Evolutionary conservation across 2,329 filamentous ascomycete species (phyloP), one percentile per base, ranked within the genome.

Genomic region (Colletotrichum acutatum): DNA sequence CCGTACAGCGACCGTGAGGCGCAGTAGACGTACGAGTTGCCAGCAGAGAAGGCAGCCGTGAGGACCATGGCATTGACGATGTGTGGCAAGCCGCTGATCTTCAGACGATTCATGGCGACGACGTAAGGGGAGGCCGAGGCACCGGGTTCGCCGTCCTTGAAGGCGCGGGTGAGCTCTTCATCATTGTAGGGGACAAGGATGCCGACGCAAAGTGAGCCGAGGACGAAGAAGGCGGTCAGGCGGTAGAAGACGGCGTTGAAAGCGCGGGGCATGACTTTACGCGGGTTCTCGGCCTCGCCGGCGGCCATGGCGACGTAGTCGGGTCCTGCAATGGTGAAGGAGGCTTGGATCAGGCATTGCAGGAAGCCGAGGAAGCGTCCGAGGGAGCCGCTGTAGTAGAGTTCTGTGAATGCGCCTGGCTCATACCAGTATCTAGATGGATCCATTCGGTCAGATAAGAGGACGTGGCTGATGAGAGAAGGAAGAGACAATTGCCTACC

Each of bases 201-300:
- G 9, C 93, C 93, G 5, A 95, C 91, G 24, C 89, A 90, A 2
- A 97, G 86, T 0, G 92, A 90, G 1, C 93, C 93, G 1, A 95
- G 87, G 52, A 94, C 88, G 82, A 95, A 95, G 81, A 96, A 95
- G 1, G 89, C 84, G 0, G 92, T 92, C 37, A 96, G 84, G 37
- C 94, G 91, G 81, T 94, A 95, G 80, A 95, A 95, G 1, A 95
- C 93, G 61, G 92, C 90, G 73, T 94, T 94, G 82, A 91, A 95
- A 1, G 94, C 94, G 53, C 89, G 90, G 0, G 93, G 93, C 81
- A 97, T 90, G 24, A 92, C 89, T 22, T 83, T 83, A 19, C 93
- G 90, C 0, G 93, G 93, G 76, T 94, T 93, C 77, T 93, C 89
- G 0, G 92, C 89, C 80, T 95, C 93, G 22, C 91, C 92, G 2